Percentiles rank a stretch among this genome's conserved stretches.
phyloP scores from a whole-genome alignment of 2,329 filamentous ascomycete species.

The Diaporthe helianthi region DNA sequence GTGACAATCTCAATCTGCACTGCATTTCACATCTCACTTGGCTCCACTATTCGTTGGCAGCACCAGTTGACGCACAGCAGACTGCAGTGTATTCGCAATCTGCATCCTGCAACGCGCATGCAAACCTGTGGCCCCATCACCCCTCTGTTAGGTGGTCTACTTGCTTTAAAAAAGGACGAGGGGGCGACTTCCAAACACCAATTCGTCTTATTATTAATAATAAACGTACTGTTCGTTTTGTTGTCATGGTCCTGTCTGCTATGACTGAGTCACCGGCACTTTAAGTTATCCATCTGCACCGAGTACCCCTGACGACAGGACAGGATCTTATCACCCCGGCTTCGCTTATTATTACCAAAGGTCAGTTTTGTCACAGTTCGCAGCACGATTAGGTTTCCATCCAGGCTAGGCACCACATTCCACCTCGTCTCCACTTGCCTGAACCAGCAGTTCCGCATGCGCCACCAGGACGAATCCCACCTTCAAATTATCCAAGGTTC shows the following conservation, averaged over 20 bases:
- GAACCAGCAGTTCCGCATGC: not conserved
- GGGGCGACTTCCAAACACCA: not conserved
- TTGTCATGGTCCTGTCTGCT: not conserved
- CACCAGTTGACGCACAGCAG: not conserved
- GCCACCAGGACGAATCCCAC: not conserved
- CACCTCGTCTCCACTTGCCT: not conserved
- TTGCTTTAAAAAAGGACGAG: not conserved
- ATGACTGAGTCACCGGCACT: not conserved
- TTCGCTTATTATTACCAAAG: too few relatives aligned
- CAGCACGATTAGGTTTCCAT: conserved; percentile 3
- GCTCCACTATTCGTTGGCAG: not conserved
- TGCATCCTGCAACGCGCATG: not conserved
- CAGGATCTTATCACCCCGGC: not conserved
- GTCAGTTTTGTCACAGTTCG: conserved; percentile 2
- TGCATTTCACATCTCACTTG: not conserved
- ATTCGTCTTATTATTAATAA: too few relatives aligned
- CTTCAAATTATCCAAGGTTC: not conserved
- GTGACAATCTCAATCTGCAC: conserved; percentile 9
- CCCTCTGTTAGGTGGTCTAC: not conserved
- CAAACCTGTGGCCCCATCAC: not conserved
- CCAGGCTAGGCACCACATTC: not conserved
- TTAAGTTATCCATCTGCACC: not conserved
- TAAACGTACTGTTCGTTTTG: not conserved
- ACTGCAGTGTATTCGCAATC: not conserved
- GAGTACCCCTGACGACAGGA: not conserved